A percentile compares a stretch with the other conserved stretches of the same genome.
Conservation (phyloP, 1,139 yeast species). For the Diutina sp. region DNA sequence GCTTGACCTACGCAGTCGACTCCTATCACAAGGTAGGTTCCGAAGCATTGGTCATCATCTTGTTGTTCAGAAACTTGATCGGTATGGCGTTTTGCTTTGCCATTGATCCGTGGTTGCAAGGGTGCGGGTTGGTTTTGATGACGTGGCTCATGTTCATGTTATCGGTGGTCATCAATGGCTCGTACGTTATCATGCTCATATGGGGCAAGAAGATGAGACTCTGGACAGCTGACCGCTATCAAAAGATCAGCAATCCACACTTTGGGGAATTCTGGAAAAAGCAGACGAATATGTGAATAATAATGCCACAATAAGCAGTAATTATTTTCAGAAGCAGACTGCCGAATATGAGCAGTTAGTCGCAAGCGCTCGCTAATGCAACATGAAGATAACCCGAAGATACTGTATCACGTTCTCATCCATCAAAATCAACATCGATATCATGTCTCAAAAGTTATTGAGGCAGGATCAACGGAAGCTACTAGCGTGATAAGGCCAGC, state of each 20-base stretch:
- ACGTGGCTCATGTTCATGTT: constrained; percentile 38
- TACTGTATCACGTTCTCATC: no score
- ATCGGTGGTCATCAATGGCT: constrained; percentile 28
- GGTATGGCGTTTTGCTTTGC: constrained; percentile 36
- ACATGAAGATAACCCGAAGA: no score
- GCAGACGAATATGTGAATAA: no score
- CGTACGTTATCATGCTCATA: constrained; percentile 19
- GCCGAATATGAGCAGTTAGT: no score
- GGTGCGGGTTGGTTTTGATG: constrained; percentile 20
- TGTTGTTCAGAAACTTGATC: constrained; percentile 32
- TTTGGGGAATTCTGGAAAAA: not conserved
- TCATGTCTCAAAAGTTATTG: no score
- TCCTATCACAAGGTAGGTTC: constrained; percentile 44
- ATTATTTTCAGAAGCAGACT: no score
- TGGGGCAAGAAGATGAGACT: constrained; percentile 28
- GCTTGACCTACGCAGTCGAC: constrained; percentile 45
- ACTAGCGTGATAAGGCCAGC: no score
- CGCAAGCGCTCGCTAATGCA: no score
- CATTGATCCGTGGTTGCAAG: constrained; percentile 34
- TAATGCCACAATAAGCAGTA: no score
- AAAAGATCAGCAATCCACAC: constrained; percentile 5
- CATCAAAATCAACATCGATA: no score
- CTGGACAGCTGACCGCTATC: constrained; percentile 9
- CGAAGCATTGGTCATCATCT: constrained; percentile 23
- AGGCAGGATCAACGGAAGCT: no score